phyloP scores from a whole-genome alignment of 2,329 filamentous ascomycete genomes.

The Sphaceloma murrayae region DNA sequence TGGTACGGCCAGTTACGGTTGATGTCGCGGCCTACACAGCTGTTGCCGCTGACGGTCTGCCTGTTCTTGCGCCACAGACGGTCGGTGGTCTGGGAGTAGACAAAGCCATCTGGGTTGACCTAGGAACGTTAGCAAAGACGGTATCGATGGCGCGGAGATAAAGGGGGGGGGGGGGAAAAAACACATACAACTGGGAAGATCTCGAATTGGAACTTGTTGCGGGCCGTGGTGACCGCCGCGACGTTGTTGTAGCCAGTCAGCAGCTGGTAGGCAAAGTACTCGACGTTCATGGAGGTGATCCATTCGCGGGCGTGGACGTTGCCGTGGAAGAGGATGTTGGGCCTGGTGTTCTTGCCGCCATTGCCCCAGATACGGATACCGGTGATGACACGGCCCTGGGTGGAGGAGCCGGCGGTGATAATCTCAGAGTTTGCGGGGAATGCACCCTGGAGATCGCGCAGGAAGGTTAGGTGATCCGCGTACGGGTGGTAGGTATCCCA shows the following conservation, averaged over 20 bases:
- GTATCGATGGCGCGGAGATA: background rate
- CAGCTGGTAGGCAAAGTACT: conserved; percentile 23
- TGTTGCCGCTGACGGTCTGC: conserved; percentile 30
- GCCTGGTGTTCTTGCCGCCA: conserved; percentile 19
- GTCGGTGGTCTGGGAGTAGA: conserved; percentile 47
- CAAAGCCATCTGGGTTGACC: conserved; percentile 40
- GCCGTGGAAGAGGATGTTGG: conserved; percentile 22
- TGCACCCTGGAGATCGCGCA: conserved; percentile 21
- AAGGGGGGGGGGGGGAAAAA: too few relatives aligned
- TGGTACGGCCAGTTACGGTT: conserved; percentile 49
- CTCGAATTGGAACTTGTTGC: conserved; percentile 23
- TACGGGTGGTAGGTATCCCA: conserved; percentile 23
- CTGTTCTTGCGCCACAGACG: conserved; percentile 56
- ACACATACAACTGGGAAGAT: conserved; percentile 21
- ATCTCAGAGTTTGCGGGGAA: conserved; percentile 22
- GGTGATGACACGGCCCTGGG: conserved; percentile 22
- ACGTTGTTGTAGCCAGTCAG: conserved; percentile 22
- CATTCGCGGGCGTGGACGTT: conserved; percentile 23
- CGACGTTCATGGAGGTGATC: conserved; percentile 24
- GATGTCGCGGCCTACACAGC: conserved; percentile 43
- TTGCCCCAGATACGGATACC: conserved; percentile 23
- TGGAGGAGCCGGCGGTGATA: conserved; percentile 21
- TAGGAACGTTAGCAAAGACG: background rate
- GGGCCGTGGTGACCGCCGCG: conserved; percentile 18
- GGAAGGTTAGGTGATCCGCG: conserved; percentile 23